These are phyloP conservation scores for Colletotrichum somersetense DNA, from an alignment of 2,329 filamentous ascomycete species.

Conservation along the genomic window DNA sequence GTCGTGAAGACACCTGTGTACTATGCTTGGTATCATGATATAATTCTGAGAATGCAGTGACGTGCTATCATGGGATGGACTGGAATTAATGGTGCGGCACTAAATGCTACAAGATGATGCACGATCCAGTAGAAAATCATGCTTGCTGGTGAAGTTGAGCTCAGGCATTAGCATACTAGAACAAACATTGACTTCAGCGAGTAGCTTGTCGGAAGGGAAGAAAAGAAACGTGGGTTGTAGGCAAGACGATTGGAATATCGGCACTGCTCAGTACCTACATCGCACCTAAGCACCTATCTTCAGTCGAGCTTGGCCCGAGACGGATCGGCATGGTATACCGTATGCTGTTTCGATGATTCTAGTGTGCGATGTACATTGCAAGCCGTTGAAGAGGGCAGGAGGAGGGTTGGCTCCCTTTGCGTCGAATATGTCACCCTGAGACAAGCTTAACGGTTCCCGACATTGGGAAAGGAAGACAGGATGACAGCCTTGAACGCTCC, in stretches of 20 bases:
- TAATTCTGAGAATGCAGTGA: not conserved
- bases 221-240: no score
- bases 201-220: no score
- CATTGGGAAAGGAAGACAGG: conserved; percentile 9
- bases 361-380: no score
- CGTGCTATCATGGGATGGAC: not conserved
- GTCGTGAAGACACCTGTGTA: no score
- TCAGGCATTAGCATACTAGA: not conserved
- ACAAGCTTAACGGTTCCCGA: conserved; percentile 7
- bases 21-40: not conserved
- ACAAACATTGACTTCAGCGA: no score
- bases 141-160: not conserved
- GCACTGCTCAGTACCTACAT: no score
- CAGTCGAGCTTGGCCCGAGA: not conserved
- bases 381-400: not conserved
- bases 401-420: not conserved
- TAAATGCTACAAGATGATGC: not conserved
- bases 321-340: not conserved
- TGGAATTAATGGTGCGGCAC: not conserved
- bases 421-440: conserved; percentile 3
- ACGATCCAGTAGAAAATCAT: not conserved
- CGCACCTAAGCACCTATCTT: not conserved
- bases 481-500: conserved; percentile 27
- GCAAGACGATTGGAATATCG: no score
- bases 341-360: not conserved